Base-by-base conservation (phyloP, 2,329 filamentous ascomycete species). In the Talaromyces sp. region DNA sequence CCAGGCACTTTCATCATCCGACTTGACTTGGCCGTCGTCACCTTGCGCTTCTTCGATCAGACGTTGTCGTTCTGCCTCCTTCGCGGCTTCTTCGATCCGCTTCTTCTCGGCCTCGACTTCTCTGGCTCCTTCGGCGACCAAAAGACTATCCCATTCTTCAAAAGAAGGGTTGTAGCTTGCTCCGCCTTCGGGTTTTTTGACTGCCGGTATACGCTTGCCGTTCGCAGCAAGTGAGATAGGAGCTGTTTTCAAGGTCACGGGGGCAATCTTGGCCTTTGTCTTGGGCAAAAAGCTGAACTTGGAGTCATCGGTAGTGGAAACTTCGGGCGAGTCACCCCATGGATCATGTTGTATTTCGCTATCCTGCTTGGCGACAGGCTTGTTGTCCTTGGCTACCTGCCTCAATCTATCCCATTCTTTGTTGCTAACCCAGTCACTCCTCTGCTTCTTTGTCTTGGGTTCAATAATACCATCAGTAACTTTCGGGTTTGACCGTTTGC, bases 131-230 rank as follows among this genome's bases (percentile, higher is more conserved):
- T 95, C 91, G 48, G 85, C 81, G 21, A 84, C 82, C 51, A 96
- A 79, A 17, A 93, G 84, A 9, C 85, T 82, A 67, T 92, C 88
- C 82, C 95, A 99, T 64, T 96, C 92, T 64, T 86, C 83, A 67
- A 95, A 95, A 6, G 85, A 80, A 0, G 94, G 94, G 73, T 99
- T 99, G 79, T 99, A 99, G 68, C 91, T 96, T 74, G 88, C 91
- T 61, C 91, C 92, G 17, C 88, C 91, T 7, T 86, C 83, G 1
- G 94, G 94, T 69, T 87, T 89, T 63, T 83, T 81, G 0, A 99
- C 89, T 2, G 92, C 87, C 1, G 91, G 89, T 9, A 96, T 80
- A 0, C 83, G 75, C 73, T 93, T 96, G 41, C 92, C 92, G 69
- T 83, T 91, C 50, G 88, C 89, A n/a, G 90, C 84, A 31, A 97